These are phyloP conservation scores for Xylaria multiplex DNA, from an alignment of 2,329 filamentous ascomycete genomes.

Conservation along the genomic window DNA sequence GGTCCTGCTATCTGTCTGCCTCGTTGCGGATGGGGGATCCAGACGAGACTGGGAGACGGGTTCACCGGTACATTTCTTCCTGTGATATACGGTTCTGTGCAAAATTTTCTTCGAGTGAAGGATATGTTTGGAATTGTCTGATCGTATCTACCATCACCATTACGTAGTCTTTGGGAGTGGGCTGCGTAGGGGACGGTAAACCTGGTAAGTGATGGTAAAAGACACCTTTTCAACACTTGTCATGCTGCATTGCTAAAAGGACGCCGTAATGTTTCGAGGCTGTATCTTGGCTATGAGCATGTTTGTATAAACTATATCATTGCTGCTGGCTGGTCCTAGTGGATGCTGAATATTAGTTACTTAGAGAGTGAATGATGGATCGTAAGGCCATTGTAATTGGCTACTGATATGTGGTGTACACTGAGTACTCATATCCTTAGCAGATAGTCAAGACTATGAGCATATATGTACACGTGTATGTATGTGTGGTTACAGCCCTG, in stretches of 20 bases:
- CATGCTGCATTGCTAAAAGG: not conserved
- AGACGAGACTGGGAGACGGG: conserved; percentile 51
- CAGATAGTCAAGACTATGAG: not conserved
- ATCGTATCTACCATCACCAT: not conserved
- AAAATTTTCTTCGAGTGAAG: not conserved
- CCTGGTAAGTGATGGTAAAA: not conserved
- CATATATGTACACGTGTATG: not conserved
- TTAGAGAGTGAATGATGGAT: not conserved
- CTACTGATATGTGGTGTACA: not conserved
- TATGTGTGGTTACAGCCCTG: no score
- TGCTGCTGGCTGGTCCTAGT: no score
- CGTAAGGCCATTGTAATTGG: not conserved
- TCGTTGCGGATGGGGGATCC: conserved; percentile 33
- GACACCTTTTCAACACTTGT: not conserved
- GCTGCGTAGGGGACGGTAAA: not conserved
- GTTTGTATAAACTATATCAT: not conserved
- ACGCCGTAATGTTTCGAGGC: no score
- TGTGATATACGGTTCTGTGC: not conserved
- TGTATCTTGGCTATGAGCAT: not conserved
- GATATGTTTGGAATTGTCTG: not conserved
- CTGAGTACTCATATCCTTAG: not conserved
- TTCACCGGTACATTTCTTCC: conserved; percentile 55
- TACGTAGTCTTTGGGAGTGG: not conserved
- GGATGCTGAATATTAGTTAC: no score
- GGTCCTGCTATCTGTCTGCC: conserved; percentile 53